A percentile compares a stretch with the other conserved stretches of the same genome.
phyloP scores from a whole-genome alignment of 176 grass and related monocot species.

The Raddia distichophylla region DNA sequence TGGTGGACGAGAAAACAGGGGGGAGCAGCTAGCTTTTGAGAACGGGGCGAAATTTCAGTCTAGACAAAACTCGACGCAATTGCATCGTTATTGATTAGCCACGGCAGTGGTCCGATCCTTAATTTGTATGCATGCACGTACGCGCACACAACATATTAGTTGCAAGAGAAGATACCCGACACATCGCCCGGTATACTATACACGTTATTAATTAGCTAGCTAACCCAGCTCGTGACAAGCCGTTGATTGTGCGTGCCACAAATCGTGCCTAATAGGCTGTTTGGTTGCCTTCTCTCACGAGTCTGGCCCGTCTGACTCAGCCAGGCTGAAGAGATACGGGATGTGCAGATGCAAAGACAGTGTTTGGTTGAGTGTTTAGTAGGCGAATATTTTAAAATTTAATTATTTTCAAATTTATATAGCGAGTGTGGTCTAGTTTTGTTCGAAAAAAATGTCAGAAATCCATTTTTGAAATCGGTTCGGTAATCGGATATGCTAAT shows the following conservation, averaged over 20 bases:
- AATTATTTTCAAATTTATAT: too few relatives aligned
- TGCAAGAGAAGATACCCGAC: constrained; percentile 22
- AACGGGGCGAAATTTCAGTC: background rate
- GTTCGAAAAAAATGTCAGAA: too few relatives aligned
- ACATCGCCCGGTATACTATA: constrained; percentile 24
- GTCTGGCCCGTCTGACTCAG: too few relatives aligned
- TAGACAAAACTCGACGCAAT: background rate
- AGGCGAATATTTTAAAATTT: too few relatives aligned
- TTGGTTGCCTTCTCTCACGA: too few relatives aligned
- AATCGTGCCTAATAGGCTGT: too few relatives aligned
- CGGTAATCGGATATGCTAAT: too few relatives aligned
- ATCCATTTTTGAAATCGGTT: too few relatives aligned
- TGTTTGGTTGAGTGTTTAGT: too few relatives aligned
- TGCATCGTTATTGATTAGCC: constrained; percentile 15
- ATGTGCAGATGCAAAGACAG: too few relatives aligned
- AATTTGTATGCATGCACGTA: background rate
- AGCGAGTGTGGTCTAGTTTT: too few relatives aligned
- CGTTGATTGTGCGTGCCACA: background rate
- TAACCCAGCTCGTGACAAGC: background rate
- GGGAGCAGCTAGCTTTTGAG: background rate
- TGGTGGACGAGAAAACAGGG: background rate
- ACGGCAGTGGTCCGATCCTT: background rate
- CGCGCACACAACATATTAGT: background rate
- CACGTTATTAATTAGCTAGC: constrained; percentile 22
- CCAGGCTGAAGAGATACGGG: too few relatives aligned